Conservation (phyloP, 129 eudicot species). For the Mikania micrantha region DNA sequence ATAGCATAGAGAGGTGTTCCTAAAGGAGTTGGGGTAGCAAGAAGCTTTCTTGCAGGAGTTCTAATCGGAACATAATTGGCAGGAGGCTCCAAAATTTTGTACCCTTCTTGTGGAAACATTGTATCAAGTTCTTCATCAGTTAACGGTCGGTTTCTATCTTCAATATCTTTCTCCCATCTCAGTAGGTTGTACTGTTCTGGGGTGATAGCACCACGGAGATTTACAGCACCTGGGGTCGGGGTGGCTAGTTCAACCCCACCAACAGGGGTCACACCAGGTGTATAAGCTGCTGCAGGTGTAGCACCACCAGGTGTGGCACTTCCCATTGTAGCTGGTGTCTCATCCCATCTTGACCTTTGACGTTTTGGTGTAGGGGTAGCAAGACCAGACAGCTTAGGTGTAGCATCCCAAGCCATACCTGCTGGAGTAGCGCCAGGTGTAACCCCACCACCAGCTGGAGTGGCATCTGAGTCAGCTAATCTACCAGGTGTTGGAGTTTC, state of each 20-base stretch:
- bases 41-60: constrained; percentile 94
- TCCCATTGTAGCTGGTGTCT: constrained; percentile 95
- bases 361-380: constrained; percentile 95
- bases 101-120: constrained; percentile 92
- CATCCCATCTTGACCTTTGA: constrained; percentile 98
- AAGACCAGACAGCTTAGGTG: constrained; percentile 80
- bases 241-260: constrained; percentile 95
- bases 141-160: constrained; percentile 84
- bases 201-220: constrained; percentile 67
- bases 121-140: constrained; percentile 90
- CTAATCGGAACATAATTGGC: constrained; percentile 79
- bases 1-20: constrained; percentile 77
- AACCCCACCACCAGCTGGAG: constrained; percentile 87
- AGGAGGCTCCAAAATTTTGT: constrained; percentile 86
- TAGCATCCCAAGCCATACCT: constrained; percentile 99
- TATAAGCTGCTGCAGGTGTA: constrained; percentile 76
- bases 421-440: constrained; percentile 99
- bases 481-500: constrained; percentile 97
- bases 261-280: constrained; percentile 92
- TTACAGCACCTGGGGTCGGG: constrained; percentile 73
- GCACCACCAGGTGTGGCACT: constrained; percentile 90
- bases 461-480: constrained; percentile 78
- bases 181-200: constrained; percentile 87
- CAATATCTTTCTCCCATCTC: constrained; percentile 97
- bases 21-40: constrained; percentile 89